Percentiles rank a stretch among this genome's conserved stretches.
These are phyloP conservation scores for Vanrija sp. DNA, from an alignment of 1,284 basidiomycete species.

Conservation along the genomic window DNA sequence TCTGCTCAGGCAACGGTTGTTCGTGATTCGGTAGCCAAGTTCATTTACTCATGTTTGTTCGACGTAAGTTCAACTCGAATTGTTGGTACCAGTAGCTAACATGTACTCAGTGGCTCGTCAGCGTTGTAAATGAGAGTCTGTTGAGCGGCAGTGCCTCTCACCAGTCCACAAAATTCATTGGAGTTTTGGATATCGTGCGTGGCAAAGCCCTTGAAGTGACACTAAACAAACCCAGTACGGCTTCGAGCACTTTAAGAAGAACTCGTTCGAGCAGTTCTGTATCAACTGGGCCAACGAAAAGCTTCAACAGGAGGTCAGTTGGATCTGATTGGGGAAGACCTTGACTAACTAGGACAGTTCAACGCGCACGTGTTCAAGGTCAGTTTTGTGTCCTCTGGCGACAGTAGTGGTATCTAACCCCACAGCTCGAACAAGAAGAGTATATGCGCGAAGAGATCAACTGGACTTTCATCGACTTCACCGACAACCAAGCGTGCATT, in stretches of 20 bases:
- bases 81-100: not conserved
- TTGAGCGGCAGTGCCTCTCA: constrained; percentile 82
- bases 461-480: constrained; percentile 99
- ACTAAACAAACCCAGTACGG: constrained; percentile 58
- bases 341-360: constrained; percentile 58
- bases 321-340: not conserved
- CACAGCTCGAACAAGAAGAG: constrained; percentile 91
- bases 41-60: constrained; percentile 96
- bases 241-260: constrained; percentile 97
- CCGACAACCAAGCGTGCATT: constrained; percentile 98
- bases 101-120: constrained; percentile 79
- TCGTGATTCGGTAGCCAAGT: constrained; percentile 94
- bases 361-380: constrained; percentile 96
- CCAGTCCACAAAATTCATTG: constrained; percentile 94
- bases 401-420: not conserved
- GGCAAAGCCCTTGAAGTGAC: constrained; percentile 32
- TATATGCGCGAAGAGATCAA: constrained; percentile 98
- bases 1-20: constrained; percentile 91
- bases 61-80: constrained; percentile 47
- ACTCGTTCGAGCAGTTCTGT: constrained; percentile 99
- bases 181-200: constrained; percentile 76
- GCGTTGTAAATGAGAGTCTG: constrained; percentile 92
- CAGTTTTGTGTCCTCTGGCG: not conserved
- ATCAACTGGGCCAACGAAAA: constrained; percentile 99
- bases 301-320: constrained; percentile 77